phyloP scores from a whole-genome alignment of 2,329 filamentous ascomycete genomes.

The Aspergillus proliferans region DNA sequence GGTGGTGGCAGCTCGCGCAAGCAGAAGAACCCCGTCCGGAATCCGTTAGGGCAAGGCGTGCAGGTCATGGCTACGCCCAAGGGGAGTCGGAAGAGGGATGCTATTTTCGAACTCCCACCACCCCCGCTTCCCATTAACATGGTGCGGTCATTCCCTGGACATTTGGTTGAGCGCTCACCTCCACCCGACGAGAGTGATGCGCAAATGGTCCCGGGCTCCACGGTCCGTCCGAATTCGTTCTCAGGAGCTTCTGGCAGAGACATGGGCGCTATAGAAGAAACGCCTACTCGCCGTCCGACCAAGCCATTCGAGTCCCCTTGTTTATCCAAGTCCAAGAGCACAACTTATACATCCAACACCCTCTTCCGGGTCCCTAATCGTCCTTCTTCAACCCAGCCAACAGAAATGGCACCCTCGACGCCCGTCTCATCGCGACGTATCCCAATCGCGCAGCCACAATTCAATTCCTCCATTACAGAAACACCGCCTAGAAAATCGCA shows the following conservation, averaged over 20 bases:
- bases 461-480: slow-evolving; percentile 19
- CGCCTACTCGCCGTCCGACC: slow-evolving; percentile 31
- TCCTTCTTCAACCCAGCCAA: slow-evolving; percentile 19
- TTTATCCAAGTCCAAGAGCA: slow-evolving; percentile 4
- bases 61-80: slow-evolving; percentile 47
- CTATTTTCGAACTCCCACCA: slow-evolving; percentile 18
- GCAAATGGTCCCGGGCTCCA: slow-evolving; percentile 28
- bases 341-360: slow-evolving; percentile 13
- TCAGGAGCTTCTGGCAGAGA: background rate
- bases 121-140: slow-evolving; percentile 20
- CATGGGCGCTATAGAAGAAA: slow-evolving; percentile 30
- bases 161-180: slow-evolving; percentile 11
- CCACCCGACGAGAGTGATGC: slow-evolving; percentile 22
- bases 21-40: slow-evolving; percentile 36
- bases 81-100: slow-evolving; percentile 30
- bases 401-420: slow-evolving; percentile 20
- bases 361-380: slow-evolving; percentile 22
- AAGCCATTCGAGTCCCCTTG: slow-evolving; percentile 14
- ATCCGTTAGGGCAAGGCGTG: slow-evolving; percentile 37
- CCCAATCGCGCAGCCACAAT: slow-evolving; percentile 3
- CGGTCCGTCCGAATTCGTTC: slow-evolving; percentile 18
- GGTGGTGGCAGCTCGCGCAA: slow-evolving; percentile 28
- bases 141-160: slow-evolving; percentile 18
- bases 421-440: slow-evolving; percentile 21
- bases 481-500: slow-evolving; percentile 24